Evolutionary conservation across 192 early-diverging fungal species (phyloP).

Genomic region (Coemansia guatemalensis): DNA sequence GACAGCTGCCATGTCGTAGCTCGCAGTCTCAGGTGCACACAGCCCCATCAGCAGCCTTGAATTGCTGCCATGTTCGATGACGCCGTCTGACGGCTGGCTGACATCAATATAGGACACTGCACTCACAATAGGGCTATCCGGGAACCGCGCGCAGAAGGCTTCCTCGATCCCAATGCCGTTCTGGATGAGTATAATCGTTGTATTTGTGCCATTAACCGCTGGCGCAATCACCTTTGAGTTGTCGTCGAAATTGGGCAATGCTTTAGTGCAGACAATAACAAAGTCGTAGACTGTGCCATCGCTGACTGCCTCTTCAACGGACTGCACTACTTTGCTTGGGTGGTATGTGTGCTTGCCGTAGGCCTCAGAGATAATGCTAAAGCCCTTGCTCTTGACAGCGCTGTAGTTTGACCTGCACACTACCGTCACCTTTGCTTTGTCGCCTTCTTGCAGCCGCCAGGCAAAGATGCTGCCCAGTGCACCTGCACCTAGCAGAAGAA

Average conservation of each 20-base stretch:
- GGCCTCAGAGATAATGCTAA: slow-evolving; percentile 56
- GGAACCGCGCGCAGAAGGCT: slow-evolving; percentile 58
- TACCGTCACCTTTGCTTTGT: slow-evolving; percentile 50
- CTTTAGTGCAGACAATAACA: slow-evolving; percentile 66
- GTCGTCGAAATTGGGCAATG: slow-evolving; percentile 61
- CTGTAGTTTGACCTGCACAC: slow-evolving; percentile 73
- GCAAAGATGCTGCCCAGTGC: slow-evolving; percentile 67
- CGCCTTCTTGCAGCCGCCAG: slow-evolving; percentile 61
- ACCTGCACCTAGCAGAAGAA: slow-evolving; percentile 64
- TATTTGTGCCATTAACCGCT: slow-evolving; percentile 47
- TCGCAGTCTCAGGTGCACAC: slow-evolving; percentile 5
- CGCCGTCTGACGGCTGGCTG: slow-evolving; percentile 56
- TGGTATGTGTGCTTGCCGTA: slow-evolving; percentile 59
- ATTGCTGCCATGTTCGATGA: slow-evolving; percentile 54
- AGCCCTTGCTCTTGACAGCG: slow-evolving; percentile 54
- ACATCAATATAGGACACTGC: slow-evolving; percentile 65
- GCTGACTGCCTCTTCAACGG: slow-evolving; percentile 47
- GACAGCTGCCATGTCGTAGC: slow-evolving; percentile 54
- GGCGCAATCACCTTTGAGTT: slow-evolving; percentile 59
- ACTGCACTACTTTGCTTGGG: slow-evolving; percentile 55
- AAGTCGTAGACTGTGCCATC: slow-evolving; percentile 57
- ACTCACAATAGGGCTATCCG: slow-evolving; percentile 61
- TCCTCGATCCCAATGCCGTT: slow-evolving; percentile 72
- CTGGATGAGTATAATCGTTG: slow-evolving; percentile 67
- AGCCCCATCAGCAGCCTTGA: slow-evolving; percentile 48